Base-by-base conservation (phyloP, 2,329 filamentous ascomycete species). In the Phaeosphaeriaceae sp. region DNA sequence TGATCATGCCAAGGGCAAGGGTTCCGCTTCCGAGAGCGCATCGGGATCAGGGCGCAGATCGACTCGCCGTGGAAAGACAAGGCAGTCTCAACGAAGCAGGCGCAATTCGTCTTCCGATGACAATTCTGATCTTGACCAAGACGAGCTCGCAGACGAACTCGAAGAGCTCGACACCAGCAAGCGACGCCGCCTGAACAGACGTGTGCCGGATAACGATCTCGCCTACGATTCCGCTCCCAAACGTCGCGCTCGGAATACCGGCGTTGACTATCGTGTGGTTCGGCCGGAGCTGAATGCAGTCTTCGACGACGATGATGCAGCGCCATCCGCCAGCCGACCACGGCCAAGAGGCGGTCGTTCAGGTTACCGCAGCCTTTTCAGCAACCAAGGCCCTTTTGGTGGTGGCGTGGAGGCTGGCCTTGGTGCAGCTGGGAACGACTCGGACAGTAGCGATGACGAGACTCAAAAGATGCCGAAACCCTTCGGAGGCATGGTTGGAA, bases 371-470 rank as follows among this genome's bases (percentile, higher is more conserved):
- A 92, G 86, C 57, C 84, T 98, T 30, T 94, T 97, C 78, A 93
- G 93, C 22, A 97, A 93, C 0, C 92, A 90, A 73, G 95, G 95
- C 9, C 95, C 95, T 2, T 98, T 99, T 77, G 95, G 93, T 58
- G 93, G 95, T 44, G 91, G 91, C 48, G 88, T 89, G 46, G 92
- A 92, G 35, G 87, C 92, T 17, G 92, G 92, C 1, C 91, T 89
- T 56, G 90, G 87, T 13, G 91, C 91, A 22, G 87, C 88, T 60
- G 93, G 90, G 54, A 91, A 89, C 9, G 95, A 98, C 70, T 97
- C 94, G 6, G 95, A 99, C 75, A 97, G 93, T 77, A 99, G 95
- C 75, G 95, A 99, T 69, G 95, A 99, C 67, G 95, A 99, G 72
- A 88, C 88, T 64, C 88, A 89, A 64, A 86, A 90, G 59, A 86